phyloP scores from a whole-genome alignment of 768 basidiomycete species.

The Russula lepida region DNA sequence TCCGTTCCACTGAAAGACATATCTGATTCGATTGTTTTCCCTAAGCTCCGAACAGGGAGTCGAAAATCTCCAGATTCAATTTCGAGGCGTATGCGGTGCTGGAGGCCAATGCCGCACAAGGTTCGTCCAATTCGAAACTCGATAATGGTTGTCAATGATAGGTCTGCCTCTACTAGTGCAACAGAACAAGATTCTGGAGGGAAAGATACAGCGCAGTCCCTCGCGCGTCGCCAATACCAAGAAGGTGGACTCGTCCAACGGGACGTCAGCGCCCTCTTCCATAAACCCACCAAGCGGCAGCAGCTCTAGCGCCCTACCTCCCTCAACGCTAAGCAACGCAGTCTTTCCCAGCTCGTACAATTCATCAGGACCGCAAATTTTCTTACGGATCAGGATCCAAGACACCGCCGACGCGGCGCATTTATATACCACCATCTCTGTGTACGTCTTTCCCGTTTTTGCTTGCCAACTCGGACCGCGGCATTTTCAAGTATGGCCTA shows the following conservation, averaged over 20 bases:
- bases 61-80: slow-evolving; percentile 80
- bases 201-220: slow-evolving; percentile 73
- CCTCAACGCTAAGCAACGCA: slow-evolving; percentile 28
- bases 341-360: slow-evolving; percentile 54
- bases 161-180: slow-evolving; percentile 33
- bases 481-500: too few relatives aligned
- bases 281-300: slow-evolving; percentile 15
- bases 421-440: slow-evolving; percentile 83
- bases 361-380: slow-evolving; percentile 74
- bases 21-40: not conserved
- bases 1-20: not conserved
- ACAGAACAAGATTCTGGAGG: slow-evolving; percentile 76
- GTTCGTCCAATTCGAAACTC: slow-evolving; percentile 33
- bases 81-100: slow-evolving; percentile 85
- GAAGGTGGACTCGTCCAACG: slow-evolving; percentile 41
- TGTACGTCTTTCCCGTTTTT: slow-evolving; percentile 45
- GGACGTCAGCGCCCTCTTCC: slow-evolving; percentile 24
- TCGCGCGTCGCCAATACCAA: slow-evolving; percentile 59
- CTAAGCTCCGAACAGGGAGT: slow-evolving; percentile 86
- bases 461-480: not conserved
- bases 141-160: not conserved
- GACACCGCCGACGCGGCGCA: slow-evolving; percentile 78
- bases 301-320: slow-evolving; percentile 25
- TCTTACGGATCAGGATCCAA: slow-evolving; percentile 73
- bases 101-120: slow-evolving; percentile 62